Evolutionary conservation across 192 early-diverging fungal species (phyloP).

Genomic region (Pilobolus umbonatus): DNA sequence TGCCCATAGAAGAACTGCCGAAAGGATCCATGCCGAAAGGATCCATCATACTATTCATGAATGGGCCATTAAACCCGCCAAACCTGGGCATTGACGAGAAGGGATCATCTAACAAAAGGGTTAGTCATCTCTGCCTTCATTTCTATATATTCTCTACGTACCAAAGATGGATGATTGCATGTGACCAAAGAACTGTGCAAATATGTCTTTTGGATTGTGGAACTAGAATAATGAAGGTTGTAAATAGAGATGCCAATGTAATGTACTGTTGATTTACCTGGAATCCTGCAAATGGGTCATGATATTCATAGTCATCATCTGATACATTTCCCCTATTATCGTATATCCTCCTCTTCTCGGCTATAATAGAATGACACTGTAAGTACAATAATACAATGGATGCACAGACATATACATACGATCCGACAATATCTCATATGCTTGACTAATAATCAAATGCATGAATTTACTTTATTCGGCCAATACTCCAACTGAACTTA

Average conservation of each 20-base stretch:
- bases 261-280: not conserved
- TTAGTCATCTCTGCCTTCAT: not conserved
- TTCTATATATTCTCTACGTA: not conserved
- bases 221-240: not conserved
- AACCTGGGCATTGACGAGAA: not conserved
- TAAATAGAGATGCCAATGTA: not conserved
- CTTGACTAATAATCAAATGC: constrained; percentile 4
- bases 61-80: not conserved
- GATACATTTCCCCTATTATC: not conserved
- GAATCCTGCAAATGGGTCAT: constrained; percentile 5
- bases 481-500: not conserved
- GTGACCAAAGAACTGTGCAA: constrained; percentile 9
- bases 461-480: not conserved
- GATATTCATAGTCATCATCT: not conserved
- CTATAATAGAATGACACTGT: not conserved
- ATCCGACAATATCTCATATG: constrained; percentile 13
- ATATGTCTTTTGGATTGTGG: constrained; percentile 6
- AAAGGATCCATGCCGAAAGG: too few species aligned
- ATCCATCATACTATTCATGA: too few species aligned
- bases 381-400: not conserved
- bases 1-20: not conserved
- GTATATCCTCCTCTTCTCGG: constrained; percentile 5
- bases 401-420: not conserved
- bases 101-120: not conserved
- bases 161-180: constrained; percentile 9